These are phyloP conservation scores for Eucalyptus fibrosa DNA, from an alignment of 345 rosid species.

Conservation along the genomic window DNA sequence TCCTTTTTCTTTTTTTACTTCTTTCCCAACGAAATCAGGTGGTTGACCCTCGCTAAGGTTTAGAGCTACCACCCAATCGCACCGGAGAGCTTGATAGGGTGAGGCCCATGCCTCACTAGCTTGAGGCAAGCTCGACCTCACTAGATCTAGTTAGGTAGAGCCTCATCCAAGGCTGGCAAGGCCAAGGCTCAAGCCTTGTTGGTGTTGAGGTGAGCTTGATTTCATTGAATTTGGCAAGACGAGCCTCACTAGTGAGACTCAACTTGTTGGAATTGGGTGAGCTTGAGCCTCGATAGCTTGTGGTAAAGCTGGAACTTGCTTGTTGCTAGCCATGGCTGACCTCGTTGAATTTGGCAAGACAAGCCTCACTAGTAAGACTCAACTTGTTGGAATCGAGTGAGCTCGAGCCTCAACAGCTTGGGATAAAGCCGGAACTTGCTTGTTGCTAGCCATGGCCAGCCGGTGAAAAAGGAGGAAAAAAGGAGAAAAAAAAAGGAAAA, in stretches of 20 bases:
- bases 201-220: fast-evolving
- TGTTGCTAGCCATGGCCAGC: no score
- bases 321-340: no score
- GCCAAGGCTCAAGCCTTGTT: fast-evolving
- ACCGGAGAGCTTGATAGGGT: fast-evolving
- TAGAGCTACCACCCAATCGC: fast-evolving
- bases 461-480: no score
- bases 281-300: fast-evolving
- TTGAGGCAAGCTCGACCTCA: no score
- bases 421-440: fast-evolving
- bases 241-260: fast-evolving
- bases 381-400: fast-evolving
- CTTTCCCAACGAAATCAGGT: fast-evolving
- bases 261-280: fast-evolving
- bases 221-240: no score
- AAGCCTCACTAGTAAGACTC: fast-evolving
- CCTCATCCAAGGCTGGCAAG: fast-evolving
- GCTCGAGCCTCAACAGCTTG: fast-evolving
- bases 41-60: fast-evolving
- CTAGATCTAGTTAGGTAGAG: fast-evolving
- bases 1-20: no score
- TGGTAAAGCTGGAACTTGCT: fast-evolving
- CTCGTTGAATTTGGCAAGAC: no score
- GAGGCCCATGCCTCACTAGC: fast-evolving
- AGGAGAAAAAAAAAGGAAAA: fast-evolving